Conservation (phyloP, 2,329 filamentous ascomycete genomes). For the Triangularia setosa region DNA sequence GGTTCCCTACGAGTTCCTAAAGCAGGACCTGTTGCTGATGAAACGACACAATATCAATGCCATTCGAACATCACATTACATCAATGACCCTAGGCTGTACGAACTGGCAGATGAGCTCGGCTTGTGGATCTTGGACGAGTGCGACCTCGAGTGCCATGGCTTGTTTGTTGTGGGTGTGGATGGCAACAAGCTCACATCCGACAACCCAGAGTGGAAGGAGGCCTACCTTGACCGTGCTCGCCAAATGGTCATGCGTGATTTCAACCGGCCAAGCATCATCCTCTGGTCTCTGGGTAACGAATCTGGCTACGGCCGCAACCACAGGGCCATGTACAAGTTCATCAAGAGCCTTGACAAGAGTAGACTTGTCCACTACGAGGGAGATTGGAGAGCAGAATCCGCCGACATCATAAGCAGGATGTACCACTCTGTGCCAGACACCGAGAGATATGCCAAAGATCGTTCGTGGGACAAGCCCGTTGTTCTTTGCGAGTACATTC, state of each 20-base stretch:
- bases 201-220: conserved; percentile 54
- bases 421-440: conserved; percentile 50
- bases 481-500: conserved; percentile 47
- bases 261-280: conserved; percentile 61
- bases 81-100: conserved; percentile 48
- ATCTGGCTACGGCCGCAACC: conserved; percentile 62
- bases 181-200: conserved; percentile 47
- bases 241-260: conserved; percentile 60
- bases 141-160: conserved; percentile 34
- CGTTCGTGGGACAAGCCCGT: conserved; percentile 45
- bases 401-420: conserved; percentile 60
- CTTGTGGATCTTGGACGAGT: conserved; percentile 49
- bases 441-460: conserved; percentile 36
- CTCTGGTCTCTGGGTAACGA: conserved; percentile 68
- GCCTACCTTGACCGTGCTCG: conserved; percentile 63
- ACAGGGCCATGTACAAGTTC: conserved; percentile 59
- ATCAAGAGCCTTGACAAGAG: conserved; percentile 53
- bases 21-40: conserved; percentile 53
- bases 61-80: conserved; percentile 55
- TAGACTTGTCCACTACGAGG: conserved; percentile 59
- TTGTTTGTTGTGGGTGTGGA: conserved; percentile 44
- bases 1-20: conserved; percentile 51
- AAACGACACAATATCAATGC: conserved; percentile 60
- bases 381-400: conserved; percentile 51
- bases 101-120: conserved; percentile 52